phyloP scores from a whole-genome alignment of 306 rosid species.

The Lathyrus tuberosus region DNA sequence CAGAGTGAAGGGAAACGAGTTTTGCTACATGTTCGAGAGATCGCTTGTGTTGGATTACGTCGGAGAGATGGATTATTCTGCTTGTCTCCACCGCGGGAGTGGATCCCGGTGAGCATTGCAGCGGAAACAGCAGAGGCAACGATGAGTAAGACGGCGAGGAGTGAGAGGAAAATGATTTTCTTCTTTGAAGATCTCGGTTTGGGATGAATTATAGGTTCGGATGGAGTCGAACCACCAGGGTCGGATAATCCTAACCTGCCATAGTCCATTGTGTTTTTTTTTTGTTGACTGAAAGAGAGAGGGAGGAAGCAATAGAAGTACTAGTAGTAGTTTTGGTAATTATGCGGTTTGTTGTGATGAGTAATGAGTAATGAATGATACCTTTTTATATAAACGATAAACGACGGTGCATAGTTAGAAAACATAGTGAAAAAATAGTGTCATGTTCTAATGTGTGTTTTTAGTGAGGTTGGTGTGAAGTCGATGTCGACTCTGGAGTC shows the following conservation, averaged over 20 bases:
- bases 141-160: conserved; percentile 51
- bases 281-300: background rate
- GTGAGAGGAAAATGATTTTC: conserved; percentile 49
- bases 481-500: conserved; percentile 50
- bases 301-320: background rate
- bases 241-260: conserved; percentile 52
- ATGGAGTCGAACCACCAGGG: conserved; percentile 35
- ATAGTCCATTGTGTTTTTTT: conserved; percentile 50
- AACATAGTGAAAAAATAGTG: conserved; percentile 17
- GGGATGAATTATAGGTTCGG: background rate
- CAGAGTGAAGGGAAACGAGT: conserved; percentile 70
- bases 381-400: conserved; percentile 36
- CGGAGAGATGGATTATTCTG: conserved; percentile 16
- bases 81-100: background rate
- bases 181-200: conserved; percentile 20
- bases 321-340: background rate
- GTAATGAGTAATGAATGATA: conserved; percentile 13
- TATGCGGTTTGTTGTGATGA: background rate
- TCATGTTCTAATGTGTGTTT: conserved; percentile 22
- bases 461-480: conserved; percentile 51
- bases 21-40: conserved; percentile 69
- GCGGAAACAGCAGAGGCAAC: conserved; percentile 68
- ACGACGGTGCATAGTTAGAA: conserved; percentile 15
- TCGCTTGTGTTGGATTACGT: conserved; percentile 68
- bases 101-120: conserved; percentile 30